phyloP scores from a whole-genome alignment of 2,329 filamentous ascomycete genomes.

The Colletotrichum tropicicola region DNA sequence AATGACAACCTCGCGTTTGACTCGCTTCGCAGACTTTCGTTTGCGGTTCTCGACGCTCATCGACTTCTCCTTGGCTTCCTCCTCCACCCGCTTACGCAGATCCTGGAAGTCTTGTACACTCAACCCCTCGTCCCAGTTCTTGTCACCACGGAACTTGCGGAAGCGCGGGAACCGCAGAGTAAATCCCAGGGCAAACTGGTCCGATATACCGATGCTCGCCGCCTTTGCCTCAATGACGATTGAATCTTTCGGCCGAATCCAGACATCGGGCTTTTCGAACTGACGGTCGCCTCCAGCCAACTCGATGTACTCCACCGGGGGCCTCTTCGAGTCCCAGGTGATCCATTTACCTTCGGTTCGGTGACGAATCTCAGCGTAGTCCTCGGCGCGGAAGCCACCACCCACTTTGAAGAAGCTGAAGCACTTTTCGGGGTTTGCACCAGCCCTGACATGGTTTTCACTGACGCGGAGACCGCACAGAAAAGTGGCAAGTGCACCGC shows the following conservation, averaged over 20 bases:
- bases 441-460: conserved; percentile 69
- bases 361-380: conserved; percentile 85
- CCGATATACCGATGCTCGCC: conserved; percentile 77
- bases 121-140: conserved; percentile 82
- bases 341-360: conserved; percentile 92
- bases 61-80: conserved; percentile 76
- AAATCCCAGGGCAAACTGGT: conserved; percentile 78
- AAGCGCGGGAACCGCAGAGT: conserved; percentile 94
- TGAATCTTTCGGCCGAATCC: conserved; percentile 91
- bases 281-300: conserved; percentile 80
- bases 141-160: conserved; percentile 82
- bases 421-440: conserved; percentile 75
- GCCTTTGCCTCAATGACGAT: conserved; percentile 91
- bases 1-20: conserved; percentile 76
- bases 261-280: conserved; percentile 85
- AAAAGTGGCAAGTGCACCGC: conserved; percentile 85
- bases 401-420: conserved; percentile 98
- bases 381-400: conserved; percentile 86
- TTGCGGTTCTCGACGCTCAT: conserved; percentile 81
- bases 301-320: conserved; percentile 81
- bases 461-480: conserved; percentile 87
- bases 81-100: conserved; percentile 73
- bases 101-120: conserved; percentile 81
- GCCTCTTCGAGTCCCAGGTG: conserved; percentile 81
- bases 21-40: conserved; percentile 63